Evolutionary conservation across 202 grass and related monocot genomes (phyloP), one percentile per base, ranked within the genome.

Genomic region (Brachypodium distachyon): DNA sequence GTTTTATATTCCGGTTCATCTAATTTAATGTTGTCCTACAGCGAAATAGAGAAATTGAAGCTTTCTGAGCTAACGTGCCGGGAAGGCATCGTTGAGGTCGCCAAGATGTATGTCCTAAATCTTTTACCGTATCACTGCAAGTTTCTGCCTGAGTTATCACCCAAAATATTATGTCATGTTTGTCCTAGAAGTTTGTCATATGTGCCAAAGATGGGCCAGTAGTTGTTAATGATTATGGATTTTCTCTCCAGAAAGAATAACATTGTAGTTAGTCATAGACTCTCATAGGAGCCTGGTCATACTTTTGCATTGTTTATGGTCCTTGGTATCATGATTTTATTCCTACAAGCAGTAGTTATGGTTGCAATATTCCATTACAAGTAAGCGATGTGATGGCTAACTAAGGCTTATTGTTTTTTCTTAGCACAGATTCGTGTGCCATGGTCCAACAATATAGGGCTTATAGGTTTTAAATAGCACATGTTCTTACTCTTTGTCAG

Each of bases 11-110:
- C 17, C 52, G 42, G 61, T 19, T 21, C 4, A 34, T 67, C 54
- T 27, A 5, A 49, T 57, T 67, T 33, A 47, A 69, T 89, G 4
- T 77, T 77, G 19, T 68, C 46, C 50, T 90, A 81, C 85, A 99
- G 89, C 73, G 96, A 99, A 78, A 99, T 95, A 83, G 96, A 99
- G 78, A 99, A 99, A 77, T 77, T 99, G 90, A 99, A 99, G 78
- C 89, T 99, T 64, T 95, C 89, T 73, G 92, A 99, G 82, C 79
- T 99, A 72, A 93, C 92, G 11, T 99, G 96, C 77, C 84, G 89
- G 57, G 91, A 95, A 81, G 96, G 96, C 61, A 89, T 99, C 31
- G 60, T 95, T 83, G 96, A 99, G 86, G 96, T 99, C 68, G 96
- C 96, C 59, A 99, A 93, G 56, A 99, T 98, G 96, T 98, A 90